Base-by-base conservation (phyloP, 495 filamentous ascomycete genomes). In the Venustampulla echinocandica region DNA sequence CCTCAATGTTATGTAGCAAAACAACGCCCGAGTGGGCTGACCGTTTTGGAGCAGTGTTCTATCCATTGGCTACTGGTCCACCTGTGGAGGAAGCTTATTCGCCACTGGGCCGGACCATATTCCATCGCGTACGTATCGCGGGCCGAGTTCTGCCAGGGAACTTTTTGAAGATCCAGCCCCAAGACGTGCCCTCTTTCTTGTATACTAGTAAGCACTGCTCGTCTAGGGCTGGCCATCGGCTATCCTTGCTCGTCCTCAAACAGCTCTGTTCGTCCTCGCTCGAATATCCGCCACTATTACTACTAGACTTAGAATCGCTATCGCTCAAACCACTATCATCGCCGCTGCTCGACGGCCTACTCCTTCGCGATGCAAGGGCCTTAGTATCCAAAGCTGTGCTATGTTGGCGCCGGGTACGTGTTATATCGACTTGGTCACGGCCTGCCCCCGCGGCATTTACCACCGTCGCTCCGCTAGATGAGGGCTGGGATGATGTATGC, bases 291-390 rank as follows among this genome's bases (percentile, higher is more conserved):
- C 35, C 14, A 25, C 44, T 27, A 24, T 20, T 19, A 5, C 15
- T 46, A n/a, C 37, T 22, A 37, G 48, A 42, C 13, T 53, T 27
- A n/a, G 41, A 21, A 24, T 40, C 45, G 25, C 38, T 44, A 18
- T 58, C 48, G 21, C 53, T 50, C 34, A 54, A 38, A 22, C 45
- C 21, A 44, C 40, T 20, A 14, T 53, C 45, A 23, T 53, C 40
- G 28, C 28, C 19, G 44, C 37, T 53, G 1, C 35, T 38, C 15
- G 4, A 36, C 25, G 28, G 23, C 13, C 34, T 19, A 33, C 34
- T 35, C 41, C 34, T 40, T 43, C 21, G 24, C 22, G 38, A 53
- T 47, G 21, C 13, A 25, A 47, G 30, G n/a, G n/a, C n/a, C n/a
- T n/a, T n/a, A n/a, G n/a, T n/a, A n/a, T n/a, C 37, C 23, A 53